Conservation (phyloP, 208 protist genomes). For the Acanthamoeba triangularis region DNA sequence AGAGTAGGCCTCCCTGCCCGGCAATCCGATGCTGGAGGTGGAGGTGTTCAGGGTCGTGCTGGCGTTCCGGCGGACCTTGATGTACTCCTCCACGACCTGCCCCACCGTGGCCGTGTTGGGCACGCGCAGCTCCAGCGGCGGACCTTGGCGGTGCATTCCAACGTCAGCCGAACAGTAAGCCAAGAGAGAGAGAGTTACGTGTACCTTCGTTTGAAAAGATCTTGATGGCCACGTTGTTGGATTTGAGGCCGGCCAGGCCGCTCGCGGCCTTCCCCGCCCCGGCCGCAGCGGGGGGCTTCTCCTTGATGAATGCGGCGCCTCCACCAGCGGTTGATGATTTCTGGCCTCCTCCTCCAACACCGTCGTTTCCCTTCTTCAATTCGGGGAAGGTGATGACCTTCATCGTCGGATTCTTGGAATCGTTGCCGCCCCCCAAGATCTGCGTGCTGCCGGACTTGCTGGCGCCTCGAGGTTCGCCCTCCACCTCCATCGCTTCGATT, state of each 20-base stretch:
- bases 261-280: background rate
- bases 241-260: slow-evolving; percentile 54
- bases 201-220: slow-evolving; percentile 45
- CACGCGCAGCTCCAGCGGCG: slow-evolving; percentile 15
- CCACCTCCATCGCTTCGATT: background rate
- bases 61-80: slow-evolving; percentile 21
- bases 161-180: background rate
- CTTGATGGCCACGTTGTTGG: slow-evolving; percentile 65
- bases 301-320: background rate
- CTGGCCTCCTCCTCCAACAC: background rate
- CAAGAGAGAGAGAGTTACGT: background rate
- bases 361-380: background rate
- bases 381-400: slow-evolving; percentile 18
- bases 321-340: background rate
- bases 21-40: background rate
- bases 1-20: slow-evolving; percentile 9
- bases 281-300: background rate
- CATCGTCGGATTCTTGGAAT: slow-evolving; percentile 2
- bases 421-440: background rate
- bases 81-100: slow-evolving; percentile 54
- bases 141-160: background rate
- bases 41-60: background rate
- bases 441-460: background rate
- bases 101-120: slow-evolving; percentile 47
- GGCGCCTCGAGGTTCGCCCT: background rate